Base-by-base conservation (phyloP, 495 filamentous ascomycete species). In the Wilcoxina mikolae region DNA sequence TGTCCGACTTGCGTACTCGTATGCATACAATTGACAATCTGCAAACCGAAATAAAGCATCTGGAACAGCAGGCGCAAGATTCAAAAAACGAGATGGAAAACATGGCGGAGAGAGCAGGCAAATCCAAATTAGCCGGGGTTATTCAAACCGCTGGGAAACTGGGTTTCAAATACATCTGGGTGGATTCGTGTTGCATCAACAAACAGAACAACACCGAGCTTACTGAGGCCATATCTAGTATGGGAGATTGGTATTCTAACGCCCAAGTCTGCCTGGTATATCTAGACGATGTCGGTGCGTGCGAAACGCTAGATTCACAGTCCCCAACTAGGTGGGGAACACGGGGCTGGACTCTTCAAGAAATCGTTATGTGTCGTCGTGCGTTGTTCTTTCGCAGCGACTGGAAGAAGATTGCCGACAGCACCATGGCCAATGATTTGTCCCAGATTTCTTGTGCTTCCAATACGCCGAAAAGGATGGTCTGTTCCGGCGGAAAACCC, bases 241-340 rank as follows among this genome's bases (percentile, higher is more conserved):
- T 68, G 65, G 62, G 60, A 51, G 61, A 62, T 23, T 68, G 67
- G 67, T 68, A 68, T 56, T 29, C 52, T 1, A 61, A 66, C 53
- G 60, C 67, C 20, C 55, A 64, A 26, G 48, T 67, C 22, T 68
- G 67, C 47, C 49, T 65, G 25, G 65, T 66, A 4, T 66, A 68
- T 43, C 50, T 68, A 1, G 62, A 65, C 47, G 55, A 57, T 17
- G 15, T 53, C 23, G 22, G 20, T 9, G 18, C 11, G 5, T 44
- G 7, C 41, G 41, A 44, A 44, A 7, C 11, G 5, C 41, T 5
- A 44, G 18, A 7, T 29, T 29, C 20, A 24, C 10, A 49, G 18
- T 23, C 46, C 4, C 35, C 35, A 39, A 52, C 22, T 18, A 28
- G 51, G 24, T 54, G 51, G 51, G 31, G 12, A 27, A 43, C 51